These are phyloP conservation scores for Amanita muscaria DNA, from an alignment of 768 basidiomycete species.

Conservation along the genomic window DNA sequence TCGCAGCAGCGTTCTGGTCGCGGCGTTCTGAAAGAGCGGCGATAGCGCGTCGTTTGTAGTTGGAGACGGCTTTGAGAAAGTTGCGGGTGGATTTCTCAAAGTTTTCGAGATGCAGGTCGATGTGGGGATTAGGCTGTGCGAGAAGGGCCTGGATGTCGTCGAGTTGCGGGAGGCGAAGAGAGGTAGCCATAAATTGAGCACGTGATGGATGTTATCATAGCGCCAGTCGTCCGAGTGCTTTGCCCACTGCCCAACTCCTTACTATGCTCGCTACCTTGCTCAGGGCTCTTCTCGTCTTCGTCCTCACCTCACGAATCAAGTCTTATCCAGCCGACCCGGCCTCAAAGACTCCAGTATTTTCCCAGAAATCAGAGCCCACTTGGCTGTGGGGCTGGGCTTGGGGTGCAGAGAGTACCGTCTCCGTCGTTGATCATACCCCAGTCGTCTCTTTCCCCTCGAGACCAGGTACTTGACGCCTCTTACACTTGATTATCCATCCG, in stretches of 20 bases:
- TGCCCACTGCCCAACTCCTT: conserved; percentile 3
- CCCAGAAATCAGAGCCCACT: conserved; percentile 39
- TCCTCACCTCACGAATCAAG: conserved; percentile 9
- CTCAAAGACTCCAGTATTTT: conserved; percentile 20
- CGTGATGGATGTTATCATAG: no score
- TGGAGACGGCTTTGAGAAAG: conserved; percentile 63
- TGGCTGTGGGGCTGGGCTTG: conserved; percentile 61
- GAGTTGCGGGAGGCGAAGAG: conserved; percentile 41
- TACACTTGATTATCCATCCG: not conserved
- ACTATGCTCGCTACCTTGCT: conserved; percentile 17
- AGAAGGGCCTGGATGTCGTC: conserved; percentile 55
- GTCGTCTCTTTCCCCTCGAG: conserved; percentile 63
- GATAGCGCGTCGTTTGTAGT: conserved; percentile 66
- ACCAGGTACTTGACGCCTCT: conserved; percentile 30
- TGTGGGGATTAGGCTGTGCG: conserved; percentile 42
- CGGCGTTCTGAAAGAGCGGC: conserved; percentile 61
- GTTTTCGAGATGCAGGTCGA: conserved; percentile 53
- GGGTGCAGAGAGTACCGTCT: conserved; percentile 63
- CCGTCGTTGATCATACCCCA: conserved; percentile 69
- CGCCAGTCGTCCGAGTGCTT: no score
- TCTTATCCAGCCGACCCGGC: conserved; percentile 22
- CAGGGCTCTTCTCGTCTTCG: conserved; percentile 19
- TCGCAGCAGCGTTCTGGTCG: conserved; percentile 49
- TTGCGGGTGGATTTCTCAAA: conserved; percentile 62
- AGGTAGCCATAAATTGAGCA: no score